Base-by-base conservation (phyloP, 805 yeast species). In the Sporopachydermia quercuum region DNA sequence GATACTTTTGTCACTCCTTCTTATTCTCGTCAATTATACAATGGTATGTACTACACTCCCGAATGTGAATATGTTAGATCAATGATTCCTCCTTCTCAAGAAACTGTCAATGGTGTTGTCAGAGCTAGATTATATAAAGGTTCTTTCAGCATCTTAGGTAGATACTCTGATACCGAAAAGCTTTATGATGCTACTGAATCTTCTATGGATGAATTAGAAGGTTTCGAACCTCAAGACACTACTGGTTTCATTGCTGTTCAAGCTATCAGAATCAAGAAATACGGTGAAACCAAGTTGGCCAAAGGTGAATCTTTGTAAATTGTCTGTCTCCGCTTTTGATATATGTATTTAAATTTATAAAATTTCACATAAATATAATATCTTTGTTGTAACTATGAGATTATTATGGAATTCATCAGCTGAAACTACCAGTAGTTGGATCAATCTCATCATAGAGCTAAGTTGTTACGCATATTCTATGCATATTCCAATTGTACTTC, bases 121-220 rank as follows among this genome's bases (percentile, higher is more conserved):
- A 83, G 97, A 71, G 79, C 87, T 47, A 73, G 86, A 57, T 77
- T 80, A 49, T 91, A 89, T 78, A 91, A 91, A 74, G 98, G 98
- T 52, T 67, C 76, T 47, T 63, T 85, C 50, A 65, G 68, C 42
- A 74, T 89, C 49, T 73, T 87, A 57, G 98, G 98, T 60, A 85
- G 98, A 74, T 86, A 78, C 46, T 85, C 96, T 17, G 79, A 79
- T 48, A 86, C 97, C 45, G 98, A 91, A 69, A 89, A 86, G 68
- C 75, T 91, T 51, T 91, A 91, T 64, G 96, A 91, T 61, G 95
- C 95, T 48, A 85, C 96, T 41, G 96, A 89, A 64, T 87, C 96
- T 13, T 89, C 97, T 8, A 91, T 91, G 98, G 98, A 91, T 65
- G 98, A 91, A 68, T 77, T 91, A 56, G 86, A 96, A 43, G 98